Evolutionary conservation across 2,329 filamentous ascomycete species (phyloP), one percentile per base, ranked within the genome.

Genomic region (Sporothrix pallida): DNA sequence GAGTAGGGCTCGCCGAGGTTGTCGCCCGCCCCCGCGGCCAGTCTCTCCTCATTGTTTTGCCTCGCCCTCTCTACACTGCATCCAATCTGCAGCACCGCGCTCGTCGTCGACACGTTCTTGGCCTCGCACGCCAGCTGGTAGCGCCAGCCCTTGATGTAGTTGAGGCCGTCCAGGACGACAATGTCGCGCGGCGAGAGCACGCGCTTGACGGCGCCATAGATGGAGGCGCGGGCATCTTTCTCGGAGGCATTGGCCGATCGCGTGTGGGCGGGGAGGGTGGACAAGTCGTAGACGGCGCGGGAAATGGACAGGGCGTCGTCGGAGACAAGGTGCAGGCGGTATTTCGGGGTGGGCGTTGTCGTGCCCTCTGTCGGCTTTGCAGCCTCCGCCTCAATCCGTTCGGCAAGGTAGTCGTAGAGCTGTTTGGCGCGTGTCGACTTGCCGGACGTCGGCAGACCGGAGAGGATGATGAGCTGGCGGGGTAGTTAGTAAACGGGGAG

Each of bases 141-240:
- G 68, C 93, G 87, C 88, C 93, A 96, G 52, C 93, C 93, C 81
- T 96, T 96, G 83, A 97, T 97, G 82, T 96, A 97, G 82, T 96
- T 96, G 75, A 93, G 84, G 1, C 91, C 90, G 80, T 97, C 93
- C 17, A 94, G 88, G 65, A 97, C 89, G 71, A 96, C 92, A 74
- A 97, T 90, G 79, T 93, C 91, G 78, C 89, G 89, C 73, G 90
- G 87, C 75, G 88, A 90, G 44, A 97, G 86, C 68, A 90, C 87
- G 60, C 93, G 87, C 85, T 95, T 95, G 63, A 95, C 91, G 75
- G 93, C 92, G 75, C 88, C 93, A 80, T 92, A 93, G 72, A 93
- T 86, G 58, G 89, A 87, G 1, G 93, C 93, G 37, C 93, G 89
- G 0, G 93, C 93, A 82, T 95, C 92, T 81, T 97, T 97, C 80